A percentile compares a stretch with the other conserved stretches of the same genome.
These are phyloP conservation scores for Penicillium daleae DNA, from an alignment of 495 filamentous ascomycete genomes.

Conservation along the genomic window DNA sequence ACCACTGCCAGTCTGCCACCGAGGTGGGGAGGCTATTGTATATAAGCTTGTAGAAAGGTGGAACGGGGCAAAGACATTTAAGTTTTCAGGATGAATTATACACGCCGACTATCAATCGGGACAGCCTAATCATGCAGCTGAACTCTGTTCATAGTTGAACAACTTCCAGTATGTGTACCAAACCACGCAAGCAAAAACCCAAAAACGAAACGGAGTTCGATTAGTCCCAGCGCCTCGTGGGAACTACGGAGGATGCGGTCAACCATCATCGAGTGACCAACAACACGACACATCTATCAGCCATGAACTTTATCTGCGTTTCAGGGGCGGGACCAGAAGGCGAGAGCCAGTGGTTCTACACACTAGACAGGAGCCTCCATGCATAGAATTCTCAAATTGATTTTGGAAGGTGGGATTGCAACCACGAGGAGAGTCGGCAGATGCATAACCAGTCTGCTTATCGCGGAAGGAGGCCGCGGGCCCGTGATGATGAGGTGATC, in stretches of 20 bases:
- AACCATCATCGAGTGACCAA: conserved; percentile 8
- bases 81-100: conserved; percentile 1
- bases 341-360: not conserved
- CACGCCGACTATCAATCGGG: not conserved
- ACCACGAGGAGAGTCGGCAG: conserved; percentile 8
- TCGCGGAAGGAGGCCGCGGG: conserved; percentile 4
- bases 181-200: not conserved
- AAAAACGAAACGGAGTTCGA: conserved; percentile 8
- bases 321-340: not conserved
- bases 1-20: conserved; percentile 1
- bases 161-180: too few relatives aligned
- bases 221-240: not conserved
- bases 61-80: too few relatives aligned
- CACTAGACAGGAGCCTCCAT: too few relatives aligned
- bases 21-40: conserved; percentile 9
- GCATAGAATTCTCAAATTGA: not conserved
- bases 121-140: not conserved
- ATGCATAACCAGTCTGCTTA: not conserved
- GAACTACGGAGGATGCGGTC: conserved; percentile 1
- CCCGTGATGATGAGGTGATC: conserved; percentile 8
- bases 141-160: too few relatives aligned
- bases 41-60: conserved; percentile 22
- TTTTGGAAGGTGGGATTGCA: not conserved
- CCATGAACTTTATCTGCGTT: not conserved
- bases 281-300: conserved; percentile 4